Evolutionary conservation across 768 basidiomycete species (phyloP), one percentile per base, ranked within the genome.

Genomic region (Boletus reticulatus): DNA sequence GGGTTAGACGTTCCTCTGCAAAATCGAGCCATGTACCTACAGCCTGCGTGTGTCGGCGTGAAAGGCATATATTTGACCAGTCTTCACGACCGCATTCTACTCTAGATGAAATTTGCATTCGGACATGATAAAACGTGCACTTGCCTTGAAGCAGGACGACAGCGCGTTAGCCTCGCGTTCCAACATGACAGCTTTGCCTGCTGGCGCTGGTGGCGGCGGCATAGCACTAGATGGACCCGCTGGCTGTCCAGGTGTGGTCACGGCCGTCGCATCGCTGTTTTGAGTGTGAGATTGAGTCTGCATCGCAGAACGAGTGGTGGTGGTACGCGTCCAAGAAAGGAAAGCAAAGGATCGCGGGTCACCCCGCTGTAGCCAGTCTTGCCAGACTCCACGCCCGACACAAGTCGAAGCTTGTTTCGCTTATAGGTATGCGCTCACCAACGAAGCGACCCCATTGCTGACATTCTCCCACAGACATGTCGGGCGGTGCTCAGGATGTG

Each of bases 1-100:
- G n/a, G n/a, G 24, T 51, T 41, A 38, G 50, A 29, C 27, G 29
- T 29, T 8, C 9, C 9, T 29, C 29, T 29, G 8, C 29, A 46
- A 19, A 11, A 27, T 20, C 3, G 42, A 48, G 38, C 27, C 16
- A 8, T 38, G 22, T 36, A 72, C 84, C 59, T 64, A 89, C 89
- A 90, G 75, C 73, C 77, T 81, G 57, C 75, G 78, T 43, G 83
- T 74, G 58, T 89, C 85, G 1, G 81, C 76, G 63, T 88, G 85
- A 65, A 88, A 91, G 9, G 76, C 73, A 61, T 88, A 87, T 16
- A 92, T 76, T 63, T 90, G 83, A 6, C 81, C 88, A 2, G 87
- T 85, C 68, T 84, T 88, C 5, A 89, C 72, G 7, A 84, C 79
- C n/a, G 84, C 82, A 61, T 82, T 83, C 87, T 78, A 51, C 19